phyloP scores from a whole-genome alignment of 1,139 yeast genomes.

The Debaryomyces sp. region DNA sequence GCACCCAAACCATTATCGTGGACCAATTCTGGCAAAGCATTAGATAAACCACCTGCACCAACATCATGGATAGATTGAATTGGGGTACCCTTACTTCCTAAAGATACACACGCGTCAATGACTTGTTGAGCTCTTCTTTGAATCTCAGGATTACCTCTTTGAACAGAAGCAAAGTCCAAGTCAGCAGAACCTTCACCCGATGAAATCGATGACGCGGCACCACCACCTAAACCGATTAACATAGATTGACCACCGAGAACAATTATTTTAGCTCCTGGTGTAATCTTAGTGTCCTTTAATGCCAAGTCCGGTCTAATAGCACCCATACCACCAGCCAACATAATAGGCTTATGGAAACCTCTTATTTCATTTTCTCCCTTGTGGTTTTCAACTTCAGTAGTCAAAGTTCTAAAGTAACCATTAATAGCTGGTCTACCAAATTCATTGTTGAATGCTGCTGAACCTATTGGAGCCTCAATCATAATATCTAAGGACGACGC shows the following conservation, averaged over 20 bases:
- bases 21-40: constrained; percentile 95
- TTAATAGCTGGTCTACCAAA: constrained; percentile 98
- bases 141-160: constrained; percentile 99
- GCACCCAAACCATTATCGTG: constrained; percentile 98
- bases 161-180: constrained; percentile 97
- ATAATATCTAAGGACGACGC: constrained; percentile 92
- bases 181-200: constrained; percentile 97
- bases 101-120: constrained; percentile 87
- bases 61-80: constrained; percentile 97
- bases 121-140: constrained; percentile 99
- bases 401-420: constrained; percentile 95
- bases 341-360: constrained; percentile 98
- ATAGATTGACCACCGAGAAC: constrained; percentile 98
- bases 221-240: constrained; percentile 99
- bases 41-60: constrained; percentile 99
- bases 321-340: constrained; percentile 99
- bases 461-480: constrained; percentile 97
- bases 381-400: constrained; percentile 69
- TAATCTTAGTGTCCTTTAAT: constrained; percentile 80
- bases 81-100: constrained; percentile 74
- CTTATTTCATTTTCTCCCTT: constrained; percentile 74
- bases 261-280: constrained; percentile 90
- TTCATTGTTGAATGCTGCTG: constrained; percentile 98
- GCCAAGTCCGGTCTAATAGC: constrained; percentile 93
- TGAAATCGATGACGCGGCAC: constrained; percentile 95